Evolutionary conservation across 2,329 filamentous ascomycete species (phyloP), one percentile per base, ranked within the genome.

Genomic region (Scedosporium aurantiacum): DNA sequence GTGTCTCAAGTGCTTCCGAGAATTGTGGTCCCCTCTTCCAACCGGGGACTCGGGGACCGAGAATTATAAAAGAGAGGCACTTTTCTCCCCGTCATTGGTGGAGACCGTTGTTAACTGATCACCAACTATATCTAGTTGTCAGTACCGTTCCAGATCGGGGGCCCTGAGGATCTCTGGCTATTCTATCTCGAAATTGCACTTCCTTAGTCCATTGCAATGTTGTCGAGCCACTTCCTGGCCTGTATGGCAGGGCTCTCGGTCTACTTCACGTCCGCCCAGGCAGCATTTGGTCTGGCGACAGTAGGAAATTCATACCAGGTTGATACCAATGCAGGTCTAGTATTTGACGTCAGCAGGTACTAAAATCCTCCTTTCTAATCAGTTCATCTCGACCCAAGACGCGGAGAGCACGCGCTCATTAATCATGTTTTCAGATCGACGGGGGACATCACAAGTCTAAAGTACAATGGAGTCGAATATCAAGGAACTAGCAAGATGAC

Each of bases 391-490:
- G n/a, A 18, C 8, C 43, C 16, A 47, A 18, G 37, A 41, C 6
- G 16, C 7, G 7, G 16, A 41, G 43, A 21, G 43, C 43, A 5
- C 16, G 18, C 4, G 43, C 16, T 47, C n/a, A n/a, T 23, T 10
- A n/a, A 47, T 12, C 77, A 76, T 2, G 76, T 84, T 57, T 78
- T 73, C 65, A 74, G 77, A 56, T 75, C 74, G 12, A 85, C 73
- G 68, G 86, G 84, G 65, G 85, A 87, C 65, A 83, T 88, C 69
- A 85, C 78, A 12, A 86, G 83, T 0, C 82, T 88, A 69, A 78
- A 79, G 60, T 87, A 79, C 68, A 79, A 81, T 23, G 80, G 81
- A 62, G 75, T 77, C 55, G 82, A 88, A 68, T 76, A 84, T 5
- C 85, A 87, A 70, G 81, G 82, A 65, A 64, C 72, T 4, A 70